phyloP scores from a whole-genome alignment of 2,329 filamentous ascomycete species.

The Podosphaera xanthii region DNA sequence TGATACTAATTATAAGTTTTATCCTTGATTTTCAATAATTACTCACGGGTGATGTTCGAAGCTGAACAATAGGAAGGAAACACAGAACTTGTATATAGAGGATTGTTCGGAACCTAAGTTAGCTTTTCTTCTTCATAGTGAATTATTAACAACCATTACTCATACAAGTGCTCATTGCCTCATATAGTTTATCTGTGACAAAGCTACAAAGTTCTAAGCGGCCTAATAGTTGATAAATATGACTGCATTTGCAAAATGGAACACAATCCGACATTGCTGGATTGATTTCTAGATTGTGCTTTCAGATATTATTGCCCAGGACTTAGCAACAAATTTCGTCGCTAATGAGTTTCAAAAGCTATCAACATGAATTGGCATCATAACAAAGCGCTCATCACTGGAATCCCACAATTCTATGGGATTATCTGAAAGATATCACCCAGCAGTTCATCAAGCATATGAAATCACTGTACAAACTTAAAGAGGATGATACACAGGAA shows the following conservation, averaged over 20 bases:
- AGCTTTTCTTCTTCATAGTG: too few species aligned
- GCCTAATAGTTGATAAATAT: conserved; percentile 1
- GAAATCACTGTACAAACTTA: not conserved
- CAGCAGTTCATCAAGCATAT: not conserved
- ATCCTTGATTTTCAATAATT: too few species aligned
- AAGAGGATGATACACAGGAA: not conserved
- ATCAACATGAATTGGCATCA: not conserved
- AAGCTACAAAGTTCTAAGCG: conserved; percentile 1
- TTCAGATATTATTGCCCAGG: not conserved
- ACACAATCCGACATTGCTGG: conserved; percentile 1
- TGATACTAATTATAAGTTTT: too few species aligned
- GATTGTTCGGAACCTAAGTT: too few species aligned
- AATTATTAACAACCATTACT: too few species aligned
- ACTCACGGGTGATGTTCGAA: too few species aligned
- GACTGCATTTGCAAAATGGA: not conserved
- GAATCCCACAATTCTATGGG: conserved; percentile 1
- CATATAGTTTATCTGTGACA: too few species aligned
- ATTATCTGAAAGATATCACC: conserved; percentile 1
- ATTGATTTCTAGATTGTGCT: conserved; percentile 2
- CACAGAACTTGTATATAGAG: too few species aligned
- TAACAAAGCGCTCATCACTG: not conserved
- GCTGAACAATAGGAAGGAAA: too few species aligned
- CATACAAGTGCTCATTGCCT: too few species aligned
- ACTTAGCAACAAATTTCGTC: conserved; percentile 2
- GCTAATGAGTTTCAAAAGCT: conserved; percentile 2